Percentiles rank a stretch among this genome's conserved stretches.
phyloP scores from a whole-genome alignment of 371 early-diverging fungal species.

The Catenaria anguillulae region DNA sequence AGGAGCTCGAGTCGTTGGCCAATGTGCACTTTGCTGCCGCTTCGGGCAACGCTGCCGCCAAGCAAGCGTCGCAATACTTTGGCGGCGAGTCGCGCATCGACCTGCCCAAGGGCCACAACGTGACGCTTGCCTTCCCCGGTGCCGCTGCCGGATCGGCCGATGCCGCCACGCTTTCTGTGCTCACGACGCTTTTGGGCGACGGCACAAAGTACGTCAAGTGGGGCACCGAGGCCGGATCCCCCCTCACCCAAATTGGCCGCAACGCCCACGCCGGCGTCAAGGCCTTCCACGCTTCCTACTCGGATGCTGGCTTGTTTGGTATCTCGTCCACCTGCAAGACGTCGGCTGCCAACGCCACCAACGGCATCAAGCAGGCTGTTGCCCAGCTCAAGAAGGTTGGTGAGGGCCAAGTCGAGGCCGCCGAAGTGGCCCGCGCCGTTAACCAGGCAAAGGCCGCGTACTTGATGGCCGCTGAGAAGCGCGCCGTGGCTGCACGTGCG shows the following conservation, averaged over 20 bases:
- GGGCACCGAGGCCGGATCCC: conserved; percentile 45
- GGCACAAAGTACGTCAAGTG: conserved; percentile 59
- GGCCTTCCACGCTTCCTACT: conserved; percentile 75
- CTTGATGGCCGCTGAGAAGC: conserved; percentile 42
- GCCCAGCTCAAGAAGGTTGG: conserved; percentile 50
- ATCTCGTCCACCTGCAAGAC: conserved; percentile 46
- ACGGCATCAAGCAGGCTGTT: conserved; percentile 41
- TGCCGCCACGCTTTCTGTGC: conserved; percentile 54
- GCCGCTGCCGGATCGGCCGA: conserved; percentile 50
- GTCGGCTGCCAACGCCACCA: conserved; percentile 37
- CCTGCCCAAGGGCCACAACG: conserved; percentile 34
- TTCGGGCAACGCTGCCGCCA: conserved; percentile 28
- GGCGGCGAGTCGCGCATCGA: conserved; percentile 76
- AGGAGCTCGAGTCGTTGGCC: conserved; percentile 43
- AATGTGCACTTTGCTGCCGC: conserved; percentile 31
- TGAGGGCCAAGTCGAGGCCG: conserved; percentile 35
- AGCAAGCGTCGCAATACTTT: conserved; percentile 40
- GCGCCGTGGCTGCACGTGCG: conserved; percentile 18
- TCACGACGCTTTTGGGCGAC: conserved; percentile 58
- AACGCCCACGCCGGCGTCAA: conserved; percentile 34
- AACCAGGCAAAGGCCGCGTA: conserved; percentile 64
- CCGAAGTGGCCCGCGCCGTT: conserved; percentile 60
- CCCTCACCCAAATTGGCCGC: conserved; percentile 43
- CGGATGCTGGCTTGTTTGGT: conserved; percentile 88
- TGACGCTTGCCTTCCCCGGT: conserved; percentile 66